Evolutionary conservation across 352 stramenopile genomes (phyloP).

Genomic region (Pseudoperonospora humuli): DNA sequence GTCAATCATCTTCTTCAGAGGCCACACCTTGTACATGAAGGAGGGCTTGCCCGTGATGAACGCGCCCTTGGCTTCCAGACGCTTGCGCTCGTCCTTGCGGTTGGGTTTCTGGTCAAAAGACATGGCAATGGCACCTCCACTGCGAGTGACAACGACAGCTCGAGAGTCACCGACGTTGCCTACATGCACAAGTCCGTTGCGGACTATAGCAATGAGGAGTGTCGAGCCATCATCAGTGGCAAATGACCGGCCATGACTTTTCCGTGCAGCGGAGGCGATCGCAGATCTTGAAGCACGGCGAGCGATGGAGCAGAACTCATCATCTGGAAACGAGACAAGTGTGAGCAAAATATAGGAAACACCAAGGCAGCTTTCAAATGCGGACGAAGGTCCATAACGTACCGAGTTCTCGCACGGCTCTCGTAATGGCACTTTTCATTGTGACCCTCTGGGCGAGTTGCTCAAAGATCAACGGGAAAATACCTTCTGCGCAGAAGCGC

Average conservation of each 20-base stretch:
- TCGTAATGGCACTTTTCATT: slow-evolving; percentile 49
- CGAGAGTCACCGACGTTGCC: slow-evolving; percentile 82
- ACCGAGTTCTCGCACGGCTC: slow-evolving; percentile 51
- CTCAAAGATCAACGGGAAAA: slow-evolving; percentile 58
- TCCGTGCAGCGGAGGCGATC: slow-evolving; percentile 13
- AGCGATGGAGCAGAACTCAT: slow-evolving; percentile 61
- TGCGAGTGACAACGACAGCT: slow-evolving; percentile 52
- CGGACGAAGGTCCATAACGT: slow-evolving; percentile 10
- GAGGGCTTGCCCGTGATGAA: slow-evolving; percentile 52
- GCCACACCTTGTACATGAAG: slow-evolving; percentile 68
- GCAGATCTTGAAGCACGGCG: slow-evolving; percentile 29
- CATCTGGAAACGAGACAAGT: slow-evolving; percentile 22
- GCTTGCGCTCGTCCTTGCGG: slow-evolving; percentile 60
- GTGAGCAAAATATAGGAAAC: slow-evolving; percentile 2
- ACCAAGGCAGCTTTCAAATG: background rate
- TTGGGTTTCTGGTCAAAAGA: slow-evolving; percentile 80
- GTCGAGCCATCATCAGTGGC: slow-evolving; percentile 75
- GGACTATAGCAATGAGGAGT: slow-evolving; percentile 67
- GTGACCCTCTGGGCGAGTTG: slow-evolving; percentile 24
- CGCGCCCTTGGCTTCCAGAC: slow-evolving; percentile 61
- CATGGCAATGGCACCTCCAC: slow-evolving; percentile 47
- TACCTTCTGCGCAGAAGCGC: slow-evolving; percentile 65
- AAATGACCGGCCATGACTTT: slow-evolving; percentile 32
- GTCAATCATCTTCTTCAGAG: slow-evolving; percentile 68
- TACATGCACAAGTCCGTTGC: slow-evolving; percentile 56